These are phyloP conservation scores for Talaromyces marneffei DNA, from an alignment of 2,329 filamentous ascomycete species.

Conservation along the genomic window DNA sequence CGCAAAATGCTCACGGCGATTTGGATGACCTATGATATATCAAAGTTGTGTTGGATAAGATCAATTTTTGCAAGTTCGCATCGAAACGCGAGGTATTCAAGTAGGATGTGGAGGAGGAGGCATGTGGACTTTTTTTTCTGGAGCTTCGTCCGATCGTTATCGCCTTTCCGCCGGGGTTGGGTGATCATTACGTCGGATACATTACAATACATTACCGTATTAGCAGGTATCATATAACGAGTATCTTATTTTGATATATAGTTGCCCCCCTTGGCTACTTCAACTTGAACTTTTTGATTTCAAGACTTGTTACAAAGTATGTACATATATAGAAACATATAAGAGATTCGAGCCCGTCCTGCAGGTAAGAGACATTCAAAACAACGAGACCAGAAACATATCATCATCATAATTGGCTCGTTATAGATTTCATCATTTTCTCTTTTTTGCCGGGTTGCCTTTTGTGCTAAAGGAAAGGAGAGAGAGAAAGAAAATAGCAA, in stretches of 20 bases:
- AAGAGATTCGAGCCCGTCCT: not conserved
- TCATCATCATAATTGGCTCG: not conserved
- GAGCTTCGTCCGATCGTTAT: not conserved
- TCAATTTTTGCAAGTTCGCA: no score
- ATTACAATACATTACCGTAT: not conserved
- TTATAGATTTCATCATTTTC: constrained; percentile 1
- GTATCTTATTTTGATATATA: not conserved
- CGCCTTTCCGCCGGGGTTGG: not conserved
- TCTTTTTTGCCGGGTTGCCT: not conserved
- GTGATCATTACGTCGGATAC: constrained; percentile 10
- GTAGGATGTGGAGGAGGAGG: not conserved
- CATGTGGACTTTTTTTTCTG: not conserved
- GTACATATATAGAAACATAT: not conserved
- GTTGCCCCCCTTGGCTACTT: not conserved
- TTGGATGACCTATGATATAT: no score
- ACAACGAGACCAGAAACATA: not conserved
- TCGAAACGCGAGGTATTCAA: not conserved
- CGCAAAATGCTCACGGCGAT: no score
- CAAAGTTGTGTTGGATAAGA: not conserved
- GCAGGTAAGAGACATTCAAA: not conserved
- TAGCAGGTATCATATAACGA: not conserved
- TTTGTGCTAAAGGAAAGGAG: not conserved
- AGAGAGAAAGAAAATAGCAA: not conserved
- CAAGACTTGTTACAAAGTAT: not conserved
- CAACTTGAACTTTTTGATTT: not conserved